These are phyloP conservation scores for Flueggea neowawraea DNA, from an alignment of 441 rosid genomes.

Conservation along the genomic window DNA sequence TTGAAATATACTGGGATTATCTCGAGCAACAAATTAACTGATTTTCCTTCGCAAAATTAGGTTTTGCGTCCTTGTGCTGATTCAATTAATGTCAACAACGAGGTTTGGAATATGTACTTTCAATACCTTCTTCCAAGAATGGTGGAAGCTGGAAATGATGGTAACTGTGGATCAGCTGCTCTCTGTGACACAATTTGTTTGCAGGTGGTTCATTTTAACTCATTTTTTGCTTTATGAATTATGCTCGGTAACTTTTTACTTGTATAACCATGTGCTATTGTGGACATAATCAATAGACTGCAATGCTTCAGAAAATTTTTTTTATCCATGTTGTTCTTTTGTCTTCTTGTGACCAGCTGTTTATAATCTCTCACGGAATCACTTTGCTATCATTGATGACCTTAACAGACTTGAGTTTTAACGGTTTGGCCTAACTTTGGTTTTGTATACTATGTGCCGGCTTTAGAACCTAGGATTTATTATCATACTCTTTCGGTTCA, in stretches of 20 bases:
- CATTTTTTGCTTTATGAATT: background rate
- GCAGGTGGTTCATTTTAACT: constrained; percentile 44
- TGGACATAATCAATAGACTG: too few species aligned
- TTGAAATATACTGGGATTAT: background rate
- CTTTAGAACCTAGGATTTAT: background rate
- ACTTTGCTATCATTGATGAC: too few species aligned
- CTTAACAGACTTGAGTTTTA: too few species aligned
- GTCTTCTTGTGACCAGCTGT: too few species aligned
- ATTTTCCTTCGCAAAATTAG: constrained; percentile 23
- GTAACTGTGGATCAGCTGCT: constrained; percentile 89
- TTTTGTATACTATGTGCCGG: background rate
- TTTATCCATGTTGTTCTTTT: too few species aligned
- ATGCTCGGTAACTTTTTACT: too few species aligned
- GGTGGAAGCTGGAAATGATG: constrained; percentile 82
- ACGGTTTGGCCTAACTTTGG: background rate
- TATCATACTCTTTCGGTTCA: too few species aligned
- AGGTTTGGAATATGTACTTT: constrained; percentile 90
- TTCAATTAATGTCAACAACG: constrained; percentile 68
- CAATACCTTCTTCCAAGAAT: constrained; percentile 77
- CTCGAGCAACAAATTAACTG: background rate
- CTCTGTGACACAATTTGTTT: constrained; percentile 86
- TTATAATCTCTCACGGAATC: too few species aligned
- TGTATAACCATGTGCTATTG: too few species aligned
- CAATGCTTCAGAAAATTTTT: too few species aligned
- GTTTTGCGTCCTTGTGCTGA: constrained; percentile 72